Evolutionary conservation across 306 rosid genomes (phyloP).

Genomic region (Calophaca sinica): DNA sequence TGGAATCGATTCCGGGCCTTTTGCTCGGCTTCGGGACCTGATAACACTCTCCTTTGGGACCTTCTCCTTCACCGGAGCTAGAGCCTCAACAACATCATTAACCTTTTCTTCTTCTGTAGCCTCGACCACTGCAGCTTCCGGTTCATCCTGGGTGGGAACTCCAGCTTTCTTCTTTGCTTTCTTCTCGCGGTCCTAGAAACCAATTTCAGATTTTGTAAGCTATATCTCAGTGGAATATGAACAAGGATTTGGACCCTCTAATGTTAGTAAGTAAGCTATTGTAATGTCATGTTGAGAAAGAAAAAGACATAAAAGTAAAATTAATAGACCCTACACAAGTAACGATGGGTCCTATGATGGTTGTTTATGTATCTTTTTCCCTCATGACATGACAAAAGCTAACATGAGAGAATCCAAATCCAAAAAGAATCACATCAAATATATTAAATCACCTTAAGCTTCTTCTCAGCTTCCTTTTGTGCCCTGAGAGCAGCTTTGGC

Average conservation of each 20-base stretch:
- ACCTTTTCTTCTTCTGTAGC: constrained; percentile 62
- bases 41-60: constrained; percentile 58
- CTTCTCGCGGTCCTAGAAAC: constrained; percentile 84
- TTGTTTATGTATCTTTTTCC: not conserved
- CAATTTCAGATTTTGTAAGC: constrained; percentile 29
- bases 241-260: not conserved
- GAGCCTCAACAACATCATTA: constrained; percentile 51
- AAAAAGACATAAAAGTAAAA: not conserved
- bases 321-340: not conserved
- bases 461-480: constrained; percentile 95
- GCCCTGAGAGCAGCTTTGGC: constrained; percentile 79
- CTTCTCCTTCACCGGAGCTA: constrained; percentile 56
- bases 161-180: constrained; percentile 84
- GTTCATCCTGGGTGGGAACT: constrained; percentile 64
- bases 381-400: not conserved
- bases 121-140: constrained; percentile 52
- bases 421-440: not conserved
- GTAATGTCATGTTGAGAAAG: not conserved
- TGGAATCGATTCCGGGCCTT: constrained; percentile 60
- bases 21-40: constrained; percentile 62
- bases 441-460: constrained; percentile 70
- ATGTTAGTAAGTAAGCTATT: not conserved
- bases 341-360: not conserved
- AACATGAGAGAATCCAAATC: constrained; percentile 11
- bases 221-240: constrained; percentile 1